Evolutionary conservation across 306 rosid species (phyloP), one percentile per base, ranked within the genome.

Genomic region (Begonia fuchsioides): DNA sequence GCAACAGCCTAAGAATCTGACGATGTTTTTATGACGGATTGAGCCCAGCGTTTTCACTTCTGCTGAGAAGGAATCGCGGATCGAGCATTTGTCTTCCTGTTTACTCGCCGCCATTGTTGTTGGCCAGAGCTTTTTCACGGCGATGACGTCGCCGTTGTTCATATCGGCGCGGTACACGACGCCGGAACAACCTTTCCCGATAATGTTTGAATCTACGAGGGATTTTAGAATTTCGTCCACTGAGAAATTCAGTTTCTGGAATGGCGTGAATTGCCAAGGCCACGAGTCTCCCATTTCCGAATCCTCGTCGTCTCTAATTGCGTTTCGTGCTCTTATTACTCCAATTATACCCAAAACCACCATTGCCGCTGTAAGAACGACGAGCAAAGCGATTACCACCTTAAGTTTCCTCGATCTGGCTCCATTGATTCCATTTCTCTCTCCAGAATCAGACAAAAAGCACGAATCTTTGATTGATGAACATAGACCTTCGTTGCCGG

Each of bases 41-140:
- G 83, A 79, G 32, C 96, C 96, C 1, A 83, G 86, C 2, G 96
- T 87, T 67, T 68, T 80, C 15, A 87, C 82, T 62, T 87, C 94
- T 1, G 96, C 79, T 0, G 93, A 83, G 48, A 87, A 87, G 16
- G 96, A 87, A 69, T 87, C 94, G 0, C 96, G 82, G 44, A 76
- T 66, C 10, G 68, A 81, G 19, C 66, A 19, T 61, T 74, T 81
- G 40, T 75, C 77, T 26, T 50, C 64, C 43, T 69, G 51, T 43
- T 75, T 60, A 60, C 52, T 50, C 2, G 69, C 40, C 53, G 80
- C 76, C 35, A 38, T 20, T 56, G 72, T 56, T 53, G 75, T 58
- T 70, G 92, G 96, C 96, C 94, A 87, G 2, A 87, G 82, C 68
- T 82, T 80, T 71, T 87, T 87, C 49, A 87, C 94, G 3, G 94